These are phyloP conservation scores for Panicum virgatum DNA, from an alignment of 202 grass and related monocot species.

Conservation along the genomic window DNA sequence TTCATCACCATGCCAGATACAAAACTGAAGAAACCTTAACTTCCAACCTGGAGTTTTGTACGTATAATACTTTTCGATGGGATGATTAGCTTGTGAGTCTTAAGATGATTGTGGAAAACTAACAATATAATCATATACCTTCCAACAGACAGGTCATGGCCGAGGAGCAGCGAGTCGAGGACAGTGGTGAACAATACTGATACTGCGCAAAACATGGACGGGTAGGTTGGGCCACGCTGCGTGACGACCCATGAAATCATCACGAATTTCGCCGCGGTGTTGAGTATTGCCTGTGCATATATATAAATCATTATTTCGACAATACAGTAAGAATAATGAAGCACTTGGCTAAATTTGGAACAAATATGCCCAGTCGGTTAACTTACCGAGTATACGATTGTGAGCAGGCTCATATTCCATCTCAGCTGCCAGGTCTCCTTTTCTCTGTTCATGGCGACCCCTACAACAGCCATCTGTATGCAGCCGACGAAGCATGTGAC, in stretches of 20 bases:
- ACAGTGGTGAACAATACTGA: conserved; percentile 49
- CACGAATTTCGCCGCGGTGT: conserved; percentile 50
- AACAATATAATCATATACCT: conserved; percentile 32
- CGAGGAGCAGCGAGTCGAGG: conserved; percentile 45
- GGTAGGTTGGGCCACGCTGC: conserved; percentile 43
- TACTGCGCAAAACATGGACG: conserved; percentile 50
- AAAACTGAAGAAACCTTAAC: background rate
- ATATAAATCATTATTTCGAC: background rate
- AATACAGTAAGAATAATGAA: background rate
- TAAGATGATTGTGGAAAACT: background rate
- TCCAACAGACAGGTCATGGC: conserved; percentile 43
- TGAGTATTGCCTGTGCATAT: conserved; percentile 42
- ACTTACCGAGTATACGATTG: conserved; percentile 50
- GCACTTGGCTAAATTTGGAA: background rate
- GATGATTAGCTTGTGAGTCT: background rate
- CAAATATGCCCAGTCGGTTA: background rate
- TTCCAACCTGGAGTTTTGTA: background rate
- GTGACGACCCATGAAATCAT: conserved; percentile 57
- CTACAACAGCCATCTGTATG: conserved; percentile 41
- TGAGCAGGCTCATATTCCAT: conserved; percentile 54
- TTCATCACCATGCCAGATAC: background rate
- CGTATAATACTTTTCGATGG: background rate
- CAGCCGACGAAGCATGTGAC: conserved; percentile 39
- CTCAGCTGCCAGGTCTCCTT: conserved; percentile 45
- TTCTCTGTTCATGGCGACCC: conserved; percentile 43